A percentile compares a stretch with the other conserved stretches of the same genome.
These are phyloP conservation scores for Fusarium pilosicola DNA, from an alignment of 2,329 filamentous ascomycete genomes.

Conservation along the genomic window DNA sequence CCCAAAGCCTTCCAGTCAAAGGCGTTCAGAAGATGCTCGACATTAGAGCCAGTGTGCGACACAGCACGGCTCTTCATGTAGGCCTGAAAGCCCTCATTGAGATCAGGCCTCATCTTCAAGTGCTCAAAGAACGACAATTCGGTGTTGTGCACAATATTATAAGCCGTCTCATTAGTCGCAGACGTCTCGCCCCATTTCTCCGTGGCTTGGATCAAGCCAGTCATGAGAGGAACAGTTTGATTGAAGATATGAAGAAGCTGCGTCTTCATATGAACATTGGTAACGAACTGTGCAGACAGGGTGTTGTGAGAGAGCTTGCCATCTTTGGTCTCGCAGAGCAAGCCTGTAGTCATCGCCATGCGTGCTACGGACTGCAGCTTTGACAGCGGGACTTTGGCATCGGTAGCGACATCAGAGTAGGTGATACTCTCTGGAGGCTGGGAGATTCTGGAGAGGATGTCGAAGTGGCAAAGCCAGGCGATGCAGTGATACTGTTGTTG, in stretches of 20 bases:
- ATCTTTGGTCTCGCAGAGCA: constrained; percentile 48
- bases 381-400: constrained; percentile 13
- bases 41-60: constrained; percentile 25
- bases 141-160: constrained; percentile 43
- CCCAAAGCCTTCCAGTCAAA: constrained; percentile 20
- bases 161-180: constrained; percentile 43
- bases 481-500: constrained; percentile 33
- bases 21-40: constrained; percentile 17
- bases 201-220: constrained; percentile 39
- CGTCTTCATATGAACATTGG: constrained; percentile 39
- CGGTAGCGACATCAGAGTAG: constrained; percentile 18
- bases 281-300: constrained; percentile 46
- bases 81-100: constrained; percentile 7
- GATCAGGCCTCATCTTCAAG: constrained; percentile 23
- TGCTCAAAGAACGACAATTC: constrained; percentile 48
- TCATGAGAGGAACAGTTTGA: constrained; percentile 40
- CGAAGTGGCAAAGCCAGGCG: constrained; percentile 27
- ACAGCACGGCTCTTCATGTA: constrained; percentile 33
- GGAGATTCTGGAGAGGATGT: constrained; percentile 17
- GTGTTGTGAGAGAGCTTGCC: constrained; percentile 47
- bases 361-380: constrained; percentile 36
- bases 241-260: constrained; percentile 47
- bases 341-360: constrained; percentile 50
- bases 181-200: constrained; percentile 42
- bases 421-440: background rate